Evolutionary conservation across 805 yeast species (phyloP), one percentile per base, ranked within the genome.

Genomic region (Kodamaea fukazawae): DNA sequence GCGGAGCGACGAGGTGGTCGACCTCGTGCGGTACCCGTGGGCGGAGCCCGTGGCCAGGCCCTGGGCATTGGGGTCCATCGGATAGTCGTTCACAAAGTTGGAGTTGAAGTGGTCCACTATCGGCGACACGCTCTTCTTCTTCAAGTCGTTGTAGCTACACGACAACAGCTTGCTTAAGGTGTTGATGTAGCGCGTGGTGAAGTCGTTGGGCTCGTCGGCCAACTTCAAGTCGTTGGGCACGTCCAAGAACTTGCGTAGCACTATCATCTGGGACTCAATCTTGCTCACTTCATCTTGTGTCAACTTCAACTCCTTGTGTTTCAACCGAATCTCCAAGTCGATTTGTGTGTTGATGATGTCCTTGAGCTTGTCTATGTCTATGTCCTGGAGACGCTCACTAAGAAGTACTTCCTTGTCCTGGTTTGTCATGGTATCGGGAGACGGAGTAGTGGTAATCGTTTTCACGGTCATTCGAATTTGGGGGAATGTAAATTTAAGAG

Each of bases 311-410:
- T 82, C 86, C 42, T 74, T 70, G 56, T 80, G 83, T 40, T 78
- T 80, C 36, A 81, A 58, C 20, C 82, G 51, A 9, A 81, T 77
- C 48, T 81, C 86, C 32, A 80, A 53, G 52, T 81, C 82, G 13
- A 81, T 61, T 47, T 78, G 79, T 42, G 74, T 63, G 36, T 63
- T 55, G 32, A 70, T 53, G 27, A 65, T 57, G 33, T 60, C 61
- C 47, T 60, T 54, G 57, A 58, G 42, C 59, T 69, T 15, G 61
- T 58, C 42, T 4, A 45, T 31, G 3, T 48, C 49, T 4, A 47
- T 37, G 12, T 39, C 36, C 9, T 40, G 27, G 11, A 47, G 38
- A 4, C 45, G 34, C 26, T 40, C 31, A 2, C 22, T 28, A 7
- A 20, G 23, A 8, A 20, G 23, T 20, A 20, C 23, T 8, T 20